A percentile compares a stretch with the other conserved stretches of the same genome.
These are phyloP conservation scores for Actinomucor elegans DNA, from an alignment of 371 early-diverging fungal genomes.

Conservation along the genomic window DNA sequence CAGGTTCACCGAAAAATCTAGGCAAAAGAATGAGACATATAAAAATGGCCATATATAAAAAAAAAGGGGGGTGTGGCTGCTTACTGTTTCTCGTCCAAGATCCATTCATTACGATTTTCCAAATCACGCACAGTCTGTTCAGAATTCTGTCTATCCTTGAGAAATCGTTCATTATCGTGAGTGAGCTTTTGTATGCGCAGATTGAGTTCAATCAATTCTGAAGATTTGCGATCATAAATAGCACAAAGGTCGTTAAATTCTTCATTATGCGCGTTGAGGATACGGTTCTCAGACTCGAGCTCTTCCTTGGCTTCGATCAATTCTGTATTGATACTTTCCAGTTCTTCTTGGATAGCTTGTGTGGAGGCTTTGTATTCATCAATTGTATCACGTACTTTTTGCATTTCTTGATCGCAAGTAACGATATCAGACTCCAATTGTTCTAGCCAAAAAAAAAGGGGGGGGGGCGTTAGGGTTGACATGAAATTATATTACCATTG, in stretches of 20 bases:
- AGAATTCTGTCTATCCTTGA: conserved; percentile 63
- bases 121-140: conserved; percentile 52
- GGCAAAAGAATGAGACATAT: background rate
- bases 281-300: conserved; percentile 27
- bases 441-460: conserved; percentile 36
- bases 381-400: conserved; percentile 48
- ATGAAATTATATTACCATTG: too few relatives aligned
- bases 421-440: conserved; percentile 68
- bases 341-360: conserved; percentile 21
- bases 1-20: conserved; percentile 76
- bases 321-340: conserved; percentile 13
- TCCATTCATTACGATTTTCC: conserved; percentile 81
- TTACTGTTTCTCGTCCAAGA: conserved; percentile 82
- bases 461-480: too few relatives aligned
- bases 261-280: conserved; percentile 37
- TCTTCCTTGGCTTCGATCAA: conserved; percentile 5
- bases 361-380: conserved; percentile 51
- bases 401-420: conserved; percentile 52
- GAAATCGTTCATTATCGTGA: conserved; percentile 71
- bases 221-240: conserved; percentile 61
- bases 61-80: too few relatives aligned
- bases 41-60: background rate
- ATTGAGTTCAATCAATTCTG: conserved; percentile 59
- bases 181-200: conserved; percentile 70
- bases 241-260: conserved; percentile 61